A percentile compares a stretch with the other conserved stretches of the same genome.
Evolutionary conservation across 2,329 filamentous ascomycete species (phyloP).

Genomic region (Thielaviopsis euricoi): DNA sequence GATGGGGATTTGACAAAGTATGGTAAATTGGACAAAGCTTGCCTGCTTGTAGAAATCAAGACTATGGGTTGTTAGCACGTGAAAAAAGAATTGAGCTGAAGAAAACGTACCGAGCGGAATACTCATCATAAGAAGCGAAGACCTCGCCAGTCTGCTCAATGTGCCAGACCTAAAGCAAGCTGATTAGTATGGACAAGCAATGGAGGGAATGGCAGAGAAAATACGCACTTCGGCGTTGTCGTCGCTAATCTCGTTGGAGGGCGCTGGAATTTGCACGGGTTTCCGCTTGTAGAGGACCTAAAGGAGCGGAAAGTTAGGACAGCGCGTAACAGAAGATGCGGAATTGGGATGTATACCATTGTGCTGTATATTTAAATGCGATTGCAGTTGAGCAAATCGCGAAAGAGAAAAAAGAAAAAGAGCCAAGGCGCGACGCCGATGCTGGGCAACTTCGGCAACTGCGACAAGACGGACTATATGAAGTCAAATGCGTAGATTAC

Average conservation of each 20-base stretch:
- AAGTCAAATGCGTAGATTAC: neutral
- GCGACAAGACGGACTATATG: neutral
- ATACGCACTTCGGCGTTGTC: conserved; percentile 63
- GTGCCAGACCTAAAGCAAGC: conserved; percentile 58
- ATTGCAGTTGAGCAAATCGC: neutral
- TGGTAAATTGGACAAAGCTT: conserved; percentile 18
- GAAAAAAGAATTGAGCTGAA: neutral
- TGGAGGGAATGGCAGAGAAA: conserved; percentile 2
- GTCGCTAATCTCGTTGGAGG: conserved; percentile 55
- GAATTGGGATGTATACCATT: neutral
- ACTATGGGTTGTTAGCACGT: conserved; percentile 26
- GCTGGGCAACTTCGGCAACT: neutral
- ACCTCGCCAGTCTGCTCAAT: conserved; percentile 83
- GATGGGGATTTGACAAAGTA: neutral
- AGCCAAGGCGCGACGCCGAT: neutral
- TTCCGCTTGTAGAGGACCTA: conserved; percentile 95
- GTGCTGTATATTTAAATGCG: neutral
- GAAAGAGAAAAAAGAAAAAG: neutral
- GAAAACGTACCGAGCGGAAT: conserved; percentile 55
- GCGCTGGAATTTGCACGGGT: conserved; percentile 61
- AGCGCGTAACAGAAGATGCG: neutral
- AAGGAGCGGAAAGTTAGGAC: conserved; percentile 5
- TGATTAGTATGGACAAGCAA: conserved; percentile 12
- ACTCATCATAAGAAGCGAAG: conserved; percentile 77
- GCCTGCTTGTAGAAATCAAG: conserved; percentile 92